Conservation (phyloP, 495 filamentous ascomycete genomes). For the Bathelium albidoporum region DNA sequence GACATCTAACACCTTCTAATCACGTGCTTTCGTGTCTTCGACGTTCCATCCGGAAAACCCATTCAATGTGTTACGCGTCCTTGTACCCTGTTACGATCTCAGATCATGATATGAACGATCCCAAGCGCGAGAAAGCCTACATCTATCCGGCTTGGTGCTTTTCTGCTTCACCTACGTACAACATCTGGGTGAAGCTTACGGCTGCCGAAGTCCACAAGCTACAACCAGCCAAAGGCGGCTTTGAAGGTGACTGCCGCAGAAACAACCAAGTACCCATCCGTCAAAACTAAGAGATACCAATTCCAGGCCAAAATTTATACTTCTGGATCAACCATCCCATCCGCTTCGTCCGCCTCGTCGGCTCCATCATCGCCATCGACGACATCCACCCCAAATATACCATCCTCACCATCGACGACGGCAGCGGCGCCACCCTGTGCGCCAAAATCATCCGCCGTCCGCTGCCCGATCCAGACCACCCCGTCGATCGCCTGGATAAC, state of each 20-base stretch:
- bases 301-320: constrained; percentile 58
- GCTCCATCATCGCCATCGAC: constrained; percentile 65
- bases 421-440: constrained; percentile 69
- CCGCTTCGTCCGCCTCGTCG: constrained; percentile 69
- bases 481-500: constrained; percentile 22
- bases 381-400: constrained; percentile 45
- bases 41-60: background rate
- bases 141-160: constrained; percentile 83
- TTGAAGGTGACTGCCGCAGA: constrained; percentile 46
- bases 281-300: background rate
- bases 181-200: constrained; percentile 71
- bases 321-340: constrained; percentile 85
- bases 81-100: background rate
- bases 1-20: background rate
- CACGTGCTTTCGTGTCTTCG: background rate
- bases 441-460: constrained; percentile 29
- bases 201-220: constrained; percentile 57
- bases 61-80: background rate
- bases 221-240: constrained; percentile 42
- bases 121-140: constrained; percentile 25
- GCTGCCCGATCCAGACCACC: constrained; percentile 10
- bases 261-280: background rate
- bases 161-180: constrained; percentile 68
- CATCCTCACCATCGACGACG: constrained; percentile 72
- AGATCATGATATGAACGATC: constrained; percentile 43